Base-by-base conservation (phyloP, 768 basidiomycete species). In the Trametes cubensis region DNA sequence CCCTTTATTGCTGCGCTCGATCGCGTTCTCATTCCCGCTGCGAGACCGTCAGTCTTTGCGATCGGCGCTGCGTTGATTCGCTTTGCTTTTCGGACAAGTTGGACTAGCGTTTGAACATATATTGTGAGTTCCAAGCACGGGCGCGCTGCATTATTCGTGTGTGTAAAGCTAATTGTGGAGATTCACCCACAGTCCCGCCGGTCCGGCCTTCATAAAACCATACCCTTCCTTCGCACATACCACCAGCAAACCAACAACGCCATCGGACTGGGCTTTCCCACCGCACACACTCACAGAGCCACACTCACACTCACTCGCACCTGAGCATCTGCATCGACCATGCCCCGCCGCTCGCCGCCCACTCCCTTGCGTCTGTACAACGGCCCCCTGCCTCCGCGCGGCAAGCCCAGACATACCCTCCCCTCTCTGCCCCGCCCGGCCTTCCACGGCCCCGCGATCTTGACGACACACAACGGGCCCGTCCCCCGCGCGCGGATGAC, bases 261-360 rank as follows among this genome's bases (percentile, higher is more conserved):
- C 34, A 34, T 34, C 34, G 34, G 11, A 34, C 34, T 6, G 6
- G 34, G 34, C 34, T 34, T 34, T 34, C 34, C 34, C 34, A 34
- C 11, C 34, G 34, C 34, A 34, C 34, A 4, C 34, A 11, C n/a
- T n/a, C n/a, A n/a, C n/a, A n/a, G n/a, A 6, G 44, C 54, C 58
- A 28, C 50, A 26, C 58, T 39, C 21, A 47, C 23, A 28, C 6
- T 30, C 40, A 61, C 53, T 53, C 30, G 58, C 60, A 23, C 60
- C 42, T 26, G 53, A 50, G 48, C 30, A 25, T n/a, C 59, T 38
- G 8, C 41, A 55, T 21, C 47, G 49, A 53, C 61, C 44, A 90
- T 90, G 88, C 80, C 83, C 55, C 86, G 89, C 68, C 86, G 90
- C 30, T 76, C 82, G 30, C 85, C 90, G 1, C 90, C 90, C 6